Evolutionary conservation across 257 asterid genomes (phyloP), one percentile per base, ranked within the genome.

Genomic region (Rubia yunnanensis): DNA sequence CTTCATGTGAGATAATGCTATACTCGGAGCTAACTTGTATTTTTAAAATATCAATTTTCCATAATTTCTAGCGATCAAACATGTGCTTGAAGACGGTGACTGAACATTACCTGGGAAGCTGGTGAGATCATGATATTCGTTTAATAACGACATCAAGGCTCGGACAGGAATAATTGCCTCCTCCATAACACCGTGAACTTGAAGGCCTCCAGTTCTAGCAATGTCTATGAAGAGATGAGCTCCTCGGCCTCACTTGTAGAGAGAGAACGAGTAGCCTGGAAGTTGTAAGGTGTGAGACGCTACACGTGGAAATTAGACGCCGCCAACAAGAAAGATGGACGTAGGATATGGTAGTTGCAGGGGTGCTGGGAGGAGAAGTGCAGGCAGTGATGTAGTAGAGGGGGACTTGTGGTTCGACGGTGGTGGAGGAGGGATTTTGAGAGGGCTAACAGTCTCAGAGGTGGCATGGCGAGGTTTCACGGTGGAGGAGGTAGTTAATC

Each of bases 21-120:
- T n/a, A n/a, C n/a, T n/a, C n/a, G n/a, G n/a, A 41, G 46, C 20
- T 41, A 39, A 39, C 7, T 44, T 44, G 17, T 15, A 44, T 44
- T 14, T 1, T 14, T 0, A 44, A 38, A 38, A 38, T 38, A 38
- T 17, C 3, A 38, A 38, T 17, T 39, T 39, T 39, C 48, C 48
- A 39, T 10, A 38, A 10, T 44, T 17, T 5, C 20, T 44, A 44
- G 17, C 20, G 20, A 44, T 15, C 52, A 50, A 50, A n/a, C 57
- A 50, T 44, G 7, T 44, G 52, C n/a, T 50, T 65, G 36, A 64
- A n/a, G n/a, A n/a, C n/a, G n/a, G n/a, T n/a, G n/a, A n/a, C n/a
- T n/a, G 69, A 64, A 2, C 27, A 17, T 61, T 60, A 81, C 86
- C 86, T 30, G 86, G 83, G 48, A 78, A 66, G 23, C 78, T 81